phyloP scores from a whole-genome alignment of 371 early-diverging fungal genomes.

The Mortierella sp. region DNA sequence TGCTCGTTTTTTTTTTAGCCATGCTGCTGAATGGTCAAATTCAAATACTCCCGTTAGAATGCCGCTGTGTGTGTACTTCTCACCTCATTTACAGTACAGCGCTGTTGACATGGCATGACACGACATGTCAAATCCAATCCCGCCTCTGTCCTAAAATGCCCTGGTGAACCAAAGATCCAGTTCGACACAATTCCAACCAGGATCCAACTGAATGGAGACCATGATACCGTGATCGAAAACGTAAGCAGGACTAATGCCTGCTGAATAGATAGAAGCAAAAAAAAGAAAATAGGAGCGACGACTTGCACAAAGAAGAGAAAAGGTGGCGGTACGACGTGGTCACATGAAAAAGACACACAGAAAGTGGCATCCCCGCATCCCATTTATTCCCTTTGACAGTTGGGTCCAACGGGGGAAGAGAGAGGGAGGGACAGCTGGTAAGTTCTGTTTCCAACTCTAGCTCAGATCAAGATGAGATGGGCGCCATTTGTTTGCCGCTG shows the following conservation, averaged over 20 bases:
- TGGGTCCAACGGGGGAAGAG: slow-evolving; percentile 3
- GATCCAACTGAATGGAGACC: not conserved
- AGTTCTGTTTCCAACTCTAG: slow-evolving; percentile 1
- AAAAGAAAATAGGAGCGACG: no score
- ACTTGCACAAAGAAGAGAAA: not conserved
- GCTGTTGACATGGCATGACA: not conserved
- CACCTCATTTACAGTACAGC: not conserved
- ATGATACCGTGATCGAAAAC: not conserved
- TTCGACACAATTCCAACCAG: not conserved
- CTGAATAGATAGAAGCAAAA: no score
- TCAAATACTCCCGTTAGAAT: not conserved
- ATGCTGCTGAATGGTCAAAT: not conserved
- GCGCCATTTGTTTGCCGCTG: not conserved
- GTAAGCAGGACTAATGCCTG: not conserved
- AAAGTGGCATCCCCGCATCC: not conserved
- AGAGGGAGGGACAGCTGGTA: slow-evolving; percentile 9
- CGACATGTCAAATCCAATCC: not conserved
- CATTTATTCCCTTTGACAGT: not conserved
- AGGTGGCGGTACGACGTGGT: not conserved
- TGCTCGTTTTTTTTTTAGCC: slow-evolving; percentile 6
- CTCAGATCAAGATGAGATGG: slow-evolving; percentile 15
- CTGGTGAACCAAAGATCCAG: not conserved
- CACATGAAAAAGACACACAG: slow-evolving; percentile 1
- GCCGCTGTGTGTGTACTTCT: not conserved
- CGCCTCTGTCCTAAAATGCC: not conserved